phyloP scores from a whole-genome alignment of 2,329 filamentous ascomycete genomes.

The Coleophoma cylindrospora region DNA sequence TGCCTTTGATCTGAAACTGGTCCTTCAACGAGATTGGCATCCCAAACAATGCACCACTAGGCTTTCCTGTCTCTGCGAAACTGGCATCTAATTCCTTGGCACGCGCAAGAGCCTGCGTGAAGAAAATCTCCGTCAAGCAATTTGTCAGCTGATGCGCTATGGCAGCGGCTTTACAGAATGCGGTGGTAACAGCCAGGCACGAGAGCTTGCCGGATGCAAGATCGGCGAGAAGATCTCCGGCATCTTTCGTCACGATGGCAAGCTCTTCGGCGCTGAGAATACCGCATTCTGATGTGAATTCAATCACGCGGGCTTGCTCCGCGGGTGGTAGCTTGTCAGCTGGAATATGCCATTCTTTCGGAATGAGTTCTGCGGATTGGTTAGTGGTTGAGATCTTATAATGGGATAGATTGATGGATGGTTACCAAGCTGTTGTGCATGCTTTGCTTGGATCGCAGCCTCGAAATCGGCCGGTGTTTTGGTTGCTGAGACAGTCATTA shows the following conservation, averaged over 20 bases:
- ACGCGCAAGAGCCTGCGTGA: slow-evolving; percentile 35
- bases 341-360: slow-evolving; percentile 1
- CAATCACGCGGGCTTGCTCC: slow-evolving; percentile 1
- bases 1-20: slow-evolving; percentile 43
- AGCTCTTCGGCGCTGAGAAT: slow-evolving; percentile 8
- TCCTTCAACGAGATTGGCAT: slow-evolving; percentile 52
- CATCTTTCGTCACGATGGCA: not conserved
- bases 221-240: slow-evolving; percentile 8
- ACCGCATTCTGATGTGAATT: slow-evolving; percentile 4
- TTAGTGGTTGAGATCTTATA: not conserved
- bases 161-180: slow-evolving; percentile 40
- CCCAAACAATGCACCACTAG: slow-evolving; percentile 55
- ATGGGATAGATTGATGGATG: not conserved
- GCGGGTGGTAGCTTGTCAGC: not conserved
- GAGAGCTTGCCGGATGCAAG: slow-evolving; percentile 6
- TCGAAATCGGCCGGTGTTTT: not conserved
- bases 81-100: slow-evolving; percentile 38
- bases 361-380: not conserved
- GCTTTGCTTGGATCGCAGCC: not conserved
- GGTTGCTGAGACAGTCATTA: not conserved
- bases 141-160: slow-evolving; percentile 38
- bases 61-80: slow-evolving; percentile 28
- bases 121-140: slow-evolving; percentile 39
- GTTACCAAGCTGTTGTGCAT: not conserved
- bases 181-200: slow-evolving; percentile 29